Percentiles rank a stretch among this genome's conserved stretches.
These are phyloP conservation scores for Vanilla planifolia DNA, from an alignment of 106 monocot species.

Conservation along the genomic window DNA sequence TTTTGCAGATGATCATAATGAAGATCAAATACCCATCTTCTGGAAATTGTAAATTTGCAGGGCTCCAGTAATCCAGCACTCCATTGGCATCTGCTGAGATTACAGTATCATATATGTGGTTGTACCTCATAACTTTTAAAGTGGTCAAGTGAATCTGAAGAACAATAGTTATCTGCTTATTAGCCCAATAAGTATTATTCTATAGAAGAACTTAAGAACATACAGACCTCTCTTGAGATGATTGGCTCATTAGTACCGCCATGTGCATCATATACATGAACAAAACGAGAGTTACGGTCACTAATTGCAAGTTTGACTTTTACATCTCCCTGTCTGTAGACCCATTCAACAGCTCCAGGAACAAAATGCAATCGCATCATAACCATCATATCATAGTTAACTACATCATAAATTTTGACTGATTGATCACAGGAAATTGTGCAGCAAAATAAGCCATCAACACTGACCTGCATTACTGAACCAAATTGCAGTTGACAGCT, in stretches of 20 bases:
- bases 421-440: conserved; percentile 86
- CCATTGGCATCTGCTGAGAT: conserved; percentile 89
- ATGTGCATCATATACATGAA: conserved; percentile 84
- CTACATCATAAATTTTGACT: conserved; percentile 97
- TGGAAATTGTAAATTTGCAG: conserved; percentile 77
- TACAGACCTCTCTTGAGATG: conserved; percentile 70
- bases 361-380: conserved; percentile 83
- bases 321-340: conserved; percentile 82
- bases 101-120: conserved; percentile 64
- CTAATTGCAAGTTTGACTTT: conserved; percentile 89
- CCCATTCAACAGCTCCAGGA: conserved; percentile 86
- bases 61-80: conserved; percentile 88
- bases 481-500: conserved; percentile 33
- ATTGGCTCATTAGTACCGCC: conserved; percentile 81
- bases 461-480: conserved; percentile 86
- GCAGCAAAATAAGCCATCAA: conserved; percentile 90
- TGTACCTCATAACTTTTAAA: conserved; percentile 83
- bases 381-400: conserved; percentile 99
- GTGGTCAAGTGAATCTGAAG: conserved; percentile 75
- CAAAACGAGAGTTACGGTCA: conserved; percentile 52
- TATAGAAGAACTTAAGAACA: not conserved
- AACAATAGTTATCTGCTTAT: conserved; percentile 1
- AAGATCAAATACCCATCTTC: conserved; percentile 44
- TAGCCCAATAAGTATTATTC: not conserved
- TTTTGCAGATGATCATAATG: not conserved